Percentiles rank a stretch among this genome's conserved stretches.
Evolutionary conservation across 2,329 filamentous ascomycete species (phyloP).

Genomic region (Colletotrichum sp.): DNA sequence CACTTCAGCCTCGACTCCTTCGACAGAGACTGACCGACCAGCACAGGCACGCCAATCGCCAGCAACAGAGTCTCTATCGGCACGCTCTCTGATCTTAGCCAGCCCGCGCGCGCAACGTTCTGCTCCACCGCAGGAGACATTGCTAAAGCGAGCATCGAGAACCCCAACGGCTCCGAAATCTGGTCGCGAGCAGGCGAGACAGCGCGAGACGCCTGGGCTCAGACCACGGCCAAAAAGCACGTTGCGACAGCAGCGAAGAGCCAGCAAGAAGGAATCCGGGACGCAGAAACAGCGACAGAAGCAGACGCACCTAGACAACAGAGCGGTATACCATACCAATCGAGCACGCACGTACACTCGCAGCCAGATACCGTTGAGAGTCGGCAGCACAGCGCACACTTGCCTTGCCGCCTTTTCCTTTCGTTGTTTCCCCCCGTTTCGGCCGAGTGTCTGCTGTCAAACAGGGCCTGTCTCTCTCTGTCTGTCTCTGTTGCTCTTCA

Average conservation of each 20-base stretch:
- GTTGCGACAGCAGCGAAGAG: conserved; percentile 6
- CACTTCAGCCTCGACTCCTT: conserved; percentile 37
- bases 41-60: conserved; percentile 22
- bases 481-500: conserved; percentile 17
- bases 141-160: conserved; percentile 15
- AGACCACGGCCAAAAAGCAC: conserved; percentile 12
- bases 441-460: conserved; percentile 18
- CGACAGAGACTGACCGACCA: conserved; percentile 22
- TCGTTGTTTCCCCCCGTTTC: conserved; percentile 10
- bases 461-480: conserved; percentile 14
- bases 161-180: conserved; percentile 1
- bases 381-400: background rate
- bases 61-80: conserved; percentile 20
- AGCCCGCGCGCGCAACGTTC: conserved; percentile 14
- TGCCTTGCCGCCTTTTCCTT: conserved; percentile 20
- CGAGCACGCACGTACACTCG: background rate
- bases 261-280: background rate
- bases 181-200: conserved; percentile 1
- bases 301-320: conserved; percentile 9
- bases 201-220: conserved; percentile 1
- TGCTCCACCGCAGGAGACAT: conserved; percentile 22
- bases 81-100: conserved; percentile 18
- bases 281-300: conserved; percentile 1
- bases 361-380: background rate
- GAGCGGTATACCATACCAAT: conserved; percentile 8